Base-by-base conservation (phyloP, 345 rosid genomes). In the Eucalyptus guilfoylei region DNA sequence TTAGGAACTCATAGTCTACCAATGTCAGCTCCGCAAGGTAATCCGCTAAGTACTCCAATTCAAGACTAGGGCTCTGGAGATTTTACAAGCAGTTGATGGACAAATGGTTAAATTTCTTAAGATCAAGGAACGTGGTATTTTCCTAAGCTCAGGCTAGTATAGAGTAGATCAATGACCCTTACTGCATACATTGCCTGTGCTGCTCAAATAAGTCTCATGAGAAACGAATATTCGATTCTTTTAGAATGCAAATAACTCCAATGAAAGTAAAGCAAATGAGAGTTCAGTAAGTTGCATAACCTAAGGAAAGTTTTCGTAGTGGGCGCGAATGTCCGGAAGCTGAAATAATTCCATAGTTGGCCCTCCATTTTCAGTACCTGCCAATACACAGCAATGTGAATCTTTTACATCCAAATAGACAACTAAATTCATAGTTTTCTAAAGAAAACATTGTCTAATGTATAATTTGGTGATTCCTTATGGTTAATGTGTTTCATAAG, bases 171-270 rank as follows among this genome's bases (percentile, higher is more conserved):
- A n/a, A 86, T 28, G 32, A 69, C 58, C 69, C 54, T 88, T 95
- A 96, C 99, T 96, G 86, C 89, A 89, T 91, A 93, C 86, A 95
- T 91, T 90, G 96, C 97, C 90, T 96, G 99, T 21, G 97, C 99
- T 90, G 99, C 99, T 88, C 96, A 95, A 80, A 96, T 92, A 89
- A 93, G 96, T 92, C 99, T 96, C 97, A 99, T 97, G 95, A 50
- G 88, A 91, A 87, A 32, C 86, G 28, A 47, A 34, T 30, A 21
- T 50, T 40, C 32, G 49, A 15, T 48, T 37, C 6, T 69, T 80
- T 55, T 47, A 52, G 52, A 23, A 86, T 42, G 89, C 45, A 80
- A 86, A 42, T 49, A 49, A 60, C 24, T 58, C 24, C 42, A 47
- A 3, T 37, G 64, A 67, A 76, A 40, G 30, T 21, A 40, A 21